Evolutionary conservation across 257 asterid genomes (phyloP).

Genomic region (Avicennia marina): DNA sequence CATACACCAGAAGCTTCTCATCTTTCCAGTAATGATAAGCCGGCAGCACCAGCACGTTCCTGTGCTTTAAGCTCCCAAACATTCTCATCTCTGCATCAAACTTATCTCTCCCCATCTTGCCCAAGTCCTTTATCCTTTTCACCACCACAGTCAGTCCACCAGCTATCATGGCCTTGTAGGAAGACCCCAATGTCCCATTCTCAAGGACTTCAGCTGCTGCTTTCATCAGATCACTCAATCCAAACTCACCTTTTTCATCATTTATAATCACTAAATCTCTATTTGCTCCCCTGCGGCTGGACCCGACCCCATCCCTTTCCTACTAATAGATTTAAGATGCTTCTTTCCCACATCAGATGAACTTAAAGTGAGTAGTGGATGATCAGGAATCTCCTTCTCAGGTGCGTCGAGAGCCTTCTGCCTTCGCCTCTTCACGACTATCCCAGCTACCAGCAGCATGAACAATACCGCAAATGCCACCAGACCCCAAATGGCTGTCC

Average conservation of each 20-base stretch:
- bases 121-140: conserved; percentile 63
- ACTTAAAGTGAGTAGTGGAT: neutral
- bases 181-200: conserved; percentile 53
- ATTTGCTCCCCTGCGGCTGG: conserved; percentile 21
- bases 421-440: neutral
- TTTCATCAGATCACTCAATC: conserved; percentile 73
- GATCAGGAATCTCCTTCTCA: neutral
- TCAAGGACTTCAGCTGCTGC: conserved; percentile 79
- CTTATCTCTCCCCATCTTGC: conserved; percentile 44
- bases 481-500: neutral
- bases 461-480: neutral
- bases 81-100: conserved; percentile 61
- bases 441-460: neutral
- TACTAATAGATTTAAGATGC: neutral
- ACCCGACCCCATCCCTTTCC: neutral
- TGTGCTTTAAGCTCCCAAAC: conserved; percentile 55
- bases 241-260: conserved; percentile 58
- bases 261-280: conserved; percentile 56
- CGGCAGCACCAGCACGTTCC: conserved; percentile 53
- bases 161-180: conserved; percentile 67
- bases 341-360: neutral
- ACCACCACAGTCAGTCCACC: conserved; percentile 61
- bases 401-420: neutral
- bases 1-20: conserved; percentile 69
- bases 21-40: conserved; percentile 77